Conservation (phyloP, 2,329 filamentous ascomycete genomes). For the Talaromyces sp. region DNA sequence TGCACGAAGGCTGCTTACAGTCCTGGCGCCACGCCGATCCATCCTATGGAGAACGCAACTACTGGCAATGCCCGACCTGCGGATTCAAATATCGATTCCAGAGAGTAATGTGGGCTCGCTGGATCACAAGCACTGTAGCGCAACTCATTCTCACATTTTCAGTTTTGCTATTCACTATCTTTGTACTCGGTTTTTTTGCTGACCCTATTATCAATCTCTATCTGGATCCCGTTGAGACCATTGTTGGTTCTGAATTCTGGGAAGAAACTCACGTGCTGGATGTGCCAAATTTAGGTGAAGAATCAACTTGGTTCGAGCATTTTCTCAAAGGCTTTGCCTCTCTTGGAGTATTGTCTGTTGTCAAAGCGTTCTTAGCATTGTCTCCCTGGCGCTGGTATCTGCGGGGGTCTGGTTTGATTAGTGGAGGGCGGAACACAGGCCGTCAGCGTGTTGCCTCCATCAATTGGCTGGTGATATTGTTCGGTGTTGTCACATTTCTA, state of each 20-base stretch:
- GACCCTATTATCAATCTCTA: constrained; percentile 90
- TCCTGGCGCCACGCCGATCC: constrained; percentile 77
- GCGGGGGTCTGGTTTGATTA: constrained; percentile 57
- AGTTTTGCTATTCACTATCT: constrained; percentile 70
- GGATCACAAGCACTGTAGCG: constrained; percentile 62
- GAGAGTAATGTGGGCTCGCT: constrained; percentile 70
- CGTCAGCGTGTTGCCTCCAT: constrained; percentile 74
- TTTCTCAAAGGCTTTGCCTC: constrained; percentile 89
- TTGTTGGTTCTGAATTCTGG: constrained; percentile 47
- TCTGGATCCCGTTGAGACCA: constrained; percentile 68
- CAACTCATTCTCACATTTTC: constrained; percentile 68
- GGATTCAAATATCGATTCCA: constrained; percentile 76
- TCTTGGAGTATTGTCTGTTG: constrained; percentile 77
- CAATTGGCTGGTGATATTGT: constrained; percentile 71
- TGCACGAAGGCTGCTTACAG: constrained; percentile 86
- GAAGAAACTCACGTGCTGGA: constrained; percentile 38
- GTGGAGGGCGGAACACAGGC: constrained; percentile 57
- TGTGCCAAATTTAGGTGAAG: constrained; percentile 41
- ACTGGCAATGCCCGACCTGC: constrained; percentile 85
- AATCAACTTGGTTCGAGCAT: constrained; percentile 71
- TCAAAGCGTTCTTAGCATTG: constrained; percentile 73
- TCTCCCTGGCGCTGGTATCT: constrained; percentile 75
- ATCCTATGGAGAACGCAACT: constrained; percentile 62
- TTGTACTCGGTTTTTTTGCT: constrained; percentile 82
- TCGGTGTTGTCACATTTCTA: constrained; percentile 77